Evolutionary conservation across 73 alveolate genomes (phyloP), one percentile per base, ranked within the genome.

Genomic region (Stentor coeruleus): DNA sequence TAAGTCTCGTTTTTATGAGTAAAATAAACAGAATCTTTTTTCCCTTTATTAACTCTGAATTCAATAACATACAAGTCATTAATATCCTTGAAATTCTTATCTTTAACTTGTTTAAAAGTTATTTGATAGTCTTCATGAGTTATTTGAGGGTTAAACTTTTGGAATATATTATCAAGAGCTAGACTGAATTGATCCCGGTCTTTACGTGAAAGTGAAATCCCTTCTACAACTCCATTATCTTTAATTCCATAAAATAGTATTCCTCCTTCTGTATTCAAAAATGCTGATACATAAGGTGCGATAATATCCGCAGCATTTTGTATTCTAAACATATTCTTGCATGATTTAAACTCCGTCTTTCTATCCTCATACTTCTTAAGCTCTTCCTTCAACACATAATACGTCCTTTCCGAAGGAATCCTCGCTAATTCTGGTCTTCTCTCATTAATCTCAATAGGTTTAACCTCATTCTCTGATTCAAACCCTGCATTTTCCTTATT

Each of bases 211-310:
- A 84, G 38, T 40, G 73, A 60, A 3, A 84, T 74, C 59, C 90
- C 90, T 28, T 3, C 38, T 20, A 59, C 83, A 31, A 84, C 14
- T 42, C 90, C 90, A 36, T 77, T 31, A 77, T 84, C 87, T 15
- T 59, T 77, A 0, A 84, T 84, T 55, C 87, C 90, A 41, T 76
- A 76, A 74, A 76, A 84, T 79, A 84, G 37, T 38, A 73, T 84
- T 41, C 90, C 90, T 0, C 90, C 87, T 55, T 42, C 33, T 26
- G 90, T 37, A 58, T 84, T 84, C 30, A 84, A 42, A 77, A 84
- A 79, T 15, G 87, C 90, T 55, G 81, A 80, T n/a, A 84, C 76
- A 26, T 80, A 84, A 80, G 82, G 40, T 26, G 37, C 35, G 31
- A 84, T 77, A 11, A 84, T n/a, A 41, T 84, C 90, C 37, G 86